Conservation (phyloP, 208 protist genomes). For the Trypanosoma conorhini region DNA sequence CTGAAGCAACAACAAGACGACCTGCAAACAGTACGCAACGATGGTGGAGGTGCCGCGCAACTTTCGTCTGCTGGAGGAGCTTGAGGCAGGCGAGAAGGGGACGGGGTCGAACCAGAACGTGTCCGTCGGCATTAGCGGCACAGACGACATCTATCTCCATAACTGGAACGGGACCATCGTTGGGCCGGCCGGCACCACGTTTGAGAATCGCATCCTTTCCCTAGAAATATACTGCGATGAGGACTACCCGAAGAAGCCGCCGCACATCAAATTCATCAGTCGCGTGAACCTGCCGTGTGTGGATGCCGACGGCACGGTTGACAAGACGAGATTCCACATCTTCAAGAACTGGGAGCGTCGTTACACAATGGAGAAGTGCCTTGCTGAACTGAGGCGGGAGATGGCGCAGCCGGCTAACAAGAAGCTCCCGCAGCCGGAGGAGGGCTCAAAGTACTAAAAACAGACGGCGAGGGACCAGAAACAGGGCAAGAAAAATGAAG, state of each 20-base stretch:
- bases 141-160: conserved; percentile 89
- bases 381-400: conserved; percentile 85
- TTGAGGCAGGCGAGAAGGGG: conserved; percentile 92
- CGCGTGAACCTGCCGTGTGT: conserved; percentile 89
- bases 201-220: conserved; percentile 90
- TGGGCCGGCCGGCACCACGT: conserved; percentile 82
- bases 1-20: conserved; percentile 4
- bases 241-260: conserved; percentile 85
- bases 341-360: conserved; percentile 82
- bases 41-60: conserved; percentile 94
- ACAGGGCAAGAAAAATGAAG: conserved; percentile 1
- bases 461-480: neutral
- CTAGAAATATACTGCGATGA: conserved; percentile 90
- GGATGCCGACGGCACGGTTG: conserved; percentile 74
- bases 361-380: conserved; percentile 88
- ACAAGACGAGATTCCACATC: conserved; percentile 61
- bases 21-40: neutral
- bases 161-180: conserved; percentile 93
- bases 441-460: conserved; percentile 60
- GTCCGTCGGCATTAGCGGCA: conserved; percentile 87
- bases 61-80: conserved; percentile 89
- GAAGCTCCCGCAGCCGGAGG: conserved; percentile 84
- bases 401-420: conserved; percentile 81
- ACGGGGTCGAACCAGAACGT: conserved; percentile 87
- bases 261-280: conserved; percentile 83